Percentiles rank a stretch among this genome's conserved stretches.
These are phyloP conservation scores for Phytophthora hybrid DNA, from an alignment of 352 stramenopile species.

Conservation along the genomic window DNA sequence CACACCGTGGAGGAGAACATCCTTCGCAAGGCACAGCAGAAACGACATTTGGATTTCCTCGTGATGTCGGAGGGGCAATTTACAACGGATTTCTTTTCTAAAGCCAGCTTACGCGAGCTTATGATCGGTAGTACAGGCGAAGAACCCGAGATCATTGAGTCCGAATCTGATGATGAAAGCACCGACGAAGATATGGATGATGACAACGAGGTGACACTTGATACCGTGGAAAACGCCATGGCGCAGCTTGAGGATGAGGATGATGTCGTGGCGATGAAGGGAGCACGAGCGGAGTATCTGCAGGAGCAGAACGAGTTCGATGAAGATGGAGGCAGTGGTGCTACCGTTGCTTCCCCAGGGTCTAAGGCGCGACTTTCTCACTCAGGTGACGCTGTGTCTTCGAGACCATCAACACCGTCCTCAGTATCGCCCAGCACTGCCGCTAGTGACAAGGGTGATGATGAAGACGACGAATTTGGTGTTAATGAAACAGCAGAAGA, in stretches of 20 bases:
- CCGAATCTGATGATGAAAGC: slow-evolving; percentile 57
- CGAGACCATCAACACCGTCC: slow-evolving; percentile 46
- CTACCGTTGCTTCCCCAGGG: slow-evolving; percentile 14
- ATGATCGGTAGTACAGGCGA: slow-evolving; percentile 59
- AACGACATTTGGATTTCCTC: slow-evolving; percentile 97
- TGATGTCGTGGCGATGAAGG: slow-evolving; percentile 94
- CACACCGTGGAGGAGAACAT: slow-evolving; percentile 99
- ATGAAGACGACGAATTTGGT: slow-evolving; percentile 46
- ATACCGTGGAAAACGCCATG: slow-evolving; percentile 94
- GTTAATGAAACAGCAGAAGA: slow-evolving; percentile 36
- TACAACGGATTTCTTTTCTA: slow-evolving; percentile 87
- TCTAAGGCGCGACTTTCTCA: slow-evolving; percentile 1
- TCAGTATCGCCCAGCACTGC: slow-evolving; percentile 48
- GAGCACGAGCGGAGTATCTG: slow-evolving; percentile 66
- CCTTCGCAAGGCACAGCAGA: slow-evolving; percentile 98
- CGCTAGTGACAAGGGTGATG: slow-evolving; percentile 50
- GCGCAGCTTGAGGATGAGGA: slow-evolving; percentile 95
- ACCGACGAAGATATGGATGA: slow-evolving; percentile 49
- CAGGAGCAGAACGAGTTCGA: slow-evolving; percentile 74
- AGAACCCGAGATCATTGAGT: slow-evolving; percentile 33
- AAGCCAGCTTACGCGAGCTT: slow-evolving; percentile 91
- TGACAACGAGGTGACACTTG: slow-evolving; percentile 65
- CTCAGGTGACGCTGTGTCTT: slow-evolving; percentile 7
- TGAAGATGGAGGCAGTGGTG: slow-evolving; percentile 45
- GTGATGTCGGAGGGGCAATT: slow-evolving; percentile 86